Evolutionary conservation across 75 land plant species (phyloP).

Genomic region (Pinus taeda): DNA sequence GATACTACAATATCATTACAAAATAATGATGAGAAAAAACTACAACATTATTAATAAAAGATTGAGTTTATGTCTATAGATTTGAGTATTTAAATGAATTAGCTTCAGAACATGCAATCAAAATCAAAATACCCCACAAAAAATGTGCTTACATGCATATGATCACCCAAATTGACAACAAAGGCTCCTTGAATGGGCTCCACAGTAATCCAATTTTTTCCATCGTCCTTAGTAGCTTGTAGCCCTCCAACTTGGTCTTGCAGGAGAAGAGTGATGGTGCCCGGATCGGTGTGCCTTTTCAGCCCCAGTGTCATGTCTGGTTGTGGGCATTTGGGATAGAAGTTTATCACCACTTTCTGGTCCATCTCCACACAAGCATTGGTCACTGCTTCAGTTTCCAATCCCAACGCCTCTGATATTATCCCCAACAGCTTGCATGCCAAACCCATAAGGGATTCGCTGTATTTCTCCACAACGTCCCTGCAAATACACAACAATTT

Average conservation of each 20-base stretch:
- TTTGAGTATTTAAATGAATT: too few relatives aligned
- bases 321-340: slow-evolving; percentile 63
- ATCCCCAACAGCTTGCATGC: slow-evolving; percentile 14
- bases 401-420: slow-evolving; percentile 19
- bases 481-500: not conserved
- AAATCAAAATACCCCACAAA: not conserved
- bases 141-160: slow-evolving; percentile 54
- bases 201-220: slow-evolving; percentile 69
- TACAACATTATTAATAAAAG: too few relatives aligned
- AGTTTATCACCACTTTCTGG: slow-evolving; percentile 67
- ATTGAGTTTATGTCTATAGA: too few relatives aligned
- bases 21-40: not conserved
- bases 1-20: not conserved
- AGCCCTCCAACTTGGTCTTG: slow-evolving; percentile 76
- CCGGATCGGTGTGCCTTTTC: slow-evolving; percentile 65
- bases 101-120: not conserved
- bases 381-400: not conserved
- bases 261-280: slow-evolving; percentile 58
- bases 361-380: slow-evolving; percentile 40
- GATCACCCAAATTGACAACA: slow-evolving; percentile 78
- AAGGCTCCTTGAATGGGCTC: slow-evolving; percentile 65
- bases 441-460: slow-evolving; percentile 8
- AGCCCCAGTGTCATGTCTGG: slow-evolving; percentile 74
- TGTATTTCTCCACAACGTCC: not conserved
- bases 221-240: slow-evolving; percentile 63